Evolutionary conservation across 1,139 yeast genomes (phyloP).

Genomic region (Lodderomyces elongisporus): DNA sequence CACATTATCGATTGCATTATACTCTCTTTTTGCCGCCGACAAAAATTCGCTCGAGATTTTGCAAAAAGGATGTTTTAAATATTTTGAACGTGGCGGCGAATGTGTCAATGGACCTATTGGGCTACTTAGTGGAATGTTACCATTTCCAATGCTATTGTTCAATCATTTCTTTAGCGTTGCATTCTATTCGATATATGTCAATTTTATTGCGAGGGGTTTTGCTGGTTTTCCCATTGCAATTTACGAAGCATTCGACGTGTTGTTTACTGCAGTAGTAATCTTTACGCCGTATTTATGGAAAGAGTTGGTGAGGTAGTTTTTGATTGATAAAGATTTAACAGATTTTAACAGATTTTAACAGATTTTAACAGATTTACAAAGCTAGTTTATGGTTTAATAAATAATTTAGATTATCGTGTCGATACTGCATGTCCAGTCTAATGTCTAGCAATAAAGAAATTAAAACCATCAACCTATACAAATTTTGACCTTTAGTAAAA

Average conservation of each 20-base stretch:
- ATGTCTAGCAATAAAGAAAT: too few species aligned
- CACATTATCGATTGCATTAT: constrained; percentile 85
- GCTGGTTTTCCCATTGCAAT: constrained; percentile 70
- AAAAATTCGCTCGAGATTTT: constrained; percentile 57
- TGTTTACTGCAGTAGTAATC: constrained; percentile 70
- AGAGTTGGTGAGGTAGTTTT: constrained; percentile 33
- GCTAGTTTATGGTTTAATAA: too few species aligned
- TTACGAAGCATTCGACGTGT: constrained; percentile 60
- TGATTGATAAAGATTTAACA: too few species aligned
- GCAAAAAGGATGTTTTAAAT: constrained; percentile 85
- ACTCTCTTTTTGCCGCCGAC: constrained; percentile 87
- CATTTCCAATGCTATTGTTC: constrained; percentile 68
- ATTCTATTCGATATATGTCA: constrained; percentile 69
- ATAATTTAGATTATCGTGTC: too few species aligned
- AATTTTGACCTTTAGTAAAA: too few species aligned
- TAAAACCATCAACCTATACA: too few species aligned
- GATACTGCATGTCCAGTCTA: too few species aligned
- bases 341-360: too few species aligned
- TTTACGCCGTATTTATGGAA: constrained; percentile 68
- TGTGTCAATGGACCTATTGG: constrained; percentile 78
- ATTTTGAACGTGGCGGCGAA: constrained; percentile 80
- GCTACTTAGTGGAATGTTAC: constrained; percentile 75
- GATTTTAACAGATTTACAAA: too few species aligned
- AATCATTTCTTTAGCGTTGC: constrained; percentile 90
- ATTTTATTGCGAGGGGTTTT: constrained; percentile 59